Evolutionary conservation across 345 rosid genomes (phyloP).

Genomic region (Moringa oleifera): DNA sequence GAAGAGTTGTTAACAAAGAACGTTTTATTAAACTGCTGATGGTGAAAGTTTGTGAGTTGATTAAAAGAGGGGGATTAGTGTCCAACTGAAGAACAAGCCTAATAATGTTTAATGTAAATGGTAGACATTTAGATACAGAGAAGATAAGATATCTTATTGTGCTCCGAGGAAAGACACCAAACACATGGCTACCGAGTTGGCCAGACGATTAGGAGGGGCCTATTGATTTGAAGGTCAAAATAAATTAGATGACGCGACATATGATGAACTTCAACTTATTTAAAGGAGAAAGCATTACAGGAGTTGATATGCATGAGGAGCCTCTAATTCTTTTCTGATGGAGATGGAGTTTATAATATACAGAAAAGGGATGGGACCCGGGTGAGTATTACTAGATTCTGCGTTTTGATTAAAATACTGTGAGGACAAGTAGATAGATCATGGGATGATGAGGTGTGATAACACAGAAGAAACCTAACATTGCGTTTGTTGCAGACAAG

Average conservation of each 20-base stretch:
- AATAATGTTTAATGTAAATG: constrained; percentile 6
- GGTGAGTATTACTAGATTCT: constrained; percentile 2
- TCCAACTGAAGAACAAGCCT: background rate
- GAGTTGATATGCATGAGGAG: background rate
- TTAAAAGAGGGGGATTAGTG: constrained; percentile 6
- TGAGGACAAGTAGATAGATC: background rate
- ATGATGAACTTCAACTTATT: background rate
- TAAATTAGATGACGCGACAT: background rate
- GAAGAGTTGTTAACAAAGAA: constrained; percentile 9
- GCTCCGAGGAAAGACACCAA: background rate
- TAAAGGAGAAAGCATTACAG: background rate
- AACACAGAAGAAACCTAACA: background rate
- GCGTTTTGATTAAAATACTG: background rate
- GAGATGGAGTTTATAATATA: background rate
- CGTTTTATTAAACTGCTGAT: background rate
- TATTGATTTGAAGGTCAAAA: constrained; percentile 5
- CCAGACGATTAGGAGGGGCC: constrained; percentile 15
- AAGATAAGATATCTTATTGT: constrained; percentile 1
- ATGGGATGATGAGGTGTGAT: background rate
- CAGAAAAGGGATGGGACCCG: constrained; percentile 6
- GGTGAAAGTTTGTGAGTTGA: constrained; percentile 5
- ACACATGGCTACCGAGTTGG: constrained; percentile 11
- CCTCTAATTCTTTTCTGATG: background rate
- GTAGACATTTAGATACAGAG: background rate
- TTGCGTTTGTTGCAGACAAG: background rate